These are phyloP conservation scores for Dictyostelium purpureum DNA, from an alignment of 78 protist genomes.

Conservation along the genomic window DNA sequence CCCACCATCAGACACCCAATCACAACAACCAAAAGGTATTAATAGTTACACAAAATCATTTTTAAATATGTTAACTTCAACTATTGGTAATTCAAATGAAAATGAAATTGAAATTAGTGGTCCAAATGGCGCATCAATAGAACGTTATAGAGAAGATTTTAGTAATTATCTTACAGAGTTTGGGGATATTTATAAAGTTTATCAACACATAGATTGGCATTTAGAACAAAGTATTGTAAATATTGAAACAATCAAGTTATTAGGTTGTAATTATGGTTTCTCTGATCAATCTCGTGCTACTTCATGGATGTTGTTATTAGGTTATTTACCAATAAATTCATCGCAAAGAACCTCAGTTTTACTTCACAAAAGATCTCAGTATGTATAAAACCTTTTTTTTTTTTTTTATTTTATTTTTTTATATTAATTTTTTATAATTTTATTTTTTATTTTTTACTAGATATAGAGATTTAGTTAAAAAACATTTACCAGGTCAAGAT, in stretches of 20 bases:
- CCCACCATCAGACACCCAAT: not conserved
- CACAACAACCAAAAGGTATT: not conserved
- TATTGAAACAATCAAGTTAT: slow-evolving; percentile 41
- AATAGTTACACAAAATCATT: not conserved
- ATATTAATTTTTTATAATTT: not conserved
- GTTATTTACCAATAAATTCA: slow-evolving; percentile 38
- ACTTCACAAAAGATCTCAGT: slow-evolving; percentile 21
- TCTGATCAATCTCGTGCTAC: slow-evolving; percentile 42
- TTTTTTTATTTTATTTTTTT: not conserved
- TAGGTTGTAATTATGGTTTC: slow-evolving; percentile 66
- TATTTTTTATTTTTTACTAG: not conserved
- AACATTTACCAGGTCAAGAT: slow-evolving; percentile 47
- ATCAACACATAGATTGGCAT: slow-evolving; percentile 73
- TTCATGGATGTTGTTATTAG: slow-evolving; percentile 71
- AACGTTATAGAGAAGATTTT: slow-evolving; percentile 7
- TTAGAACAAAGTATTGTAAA: slow-evolving; percentile 46
- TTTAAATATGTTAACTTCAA: not conserved
- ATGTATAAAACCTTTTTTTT: not conserved
- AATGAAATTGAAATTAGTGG: not conserved
- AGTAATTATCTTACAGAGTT: slow-evolving; percentile 21
- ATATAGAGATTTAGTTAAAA: slow-evolving; percentile 51
- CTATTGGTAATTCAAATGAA: not conserved
- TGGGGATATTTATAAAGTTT: slow-evolving; percentile 46
- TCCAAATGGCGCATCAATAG: not conserved
- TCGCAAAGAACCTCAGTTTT: slow-evolving; percentile 14